A percentile compares a stretch with the other conserved stretches of the same genome.
Evolutionary conservation across 805 yeast genomes (phyloP).

Genomic region (Millerozyma acaciae): DNA sequence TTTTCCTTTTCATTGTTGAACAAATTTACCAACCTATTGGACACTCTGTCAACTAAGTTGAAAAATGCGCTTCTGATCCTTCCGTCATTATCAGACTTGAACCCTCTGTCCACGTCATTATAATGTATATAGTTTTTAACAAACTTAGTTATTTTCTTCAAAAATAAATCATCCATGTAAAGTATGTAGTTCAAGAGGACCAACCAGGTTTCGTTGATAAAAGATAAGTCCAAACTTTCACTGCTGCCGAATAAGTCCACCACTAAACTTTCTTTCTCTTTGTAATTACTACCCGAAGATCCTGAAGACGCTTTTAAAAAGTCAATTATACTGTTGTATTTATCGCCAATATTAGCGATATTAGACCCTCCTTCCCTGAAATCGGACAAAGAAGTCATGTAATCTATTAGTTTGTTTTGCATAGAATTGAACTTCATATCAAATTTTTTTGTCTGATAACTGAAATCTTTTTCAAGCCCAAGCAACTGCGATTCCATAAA

Average conservation of each 20-base stretch:
- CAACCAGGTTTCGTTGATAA: constrained; percentile 42
- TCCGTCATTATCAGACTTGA: constrained; percentile 28
- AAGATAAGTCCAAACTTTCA: constrained; percentile 39
- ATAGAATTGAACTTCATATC: constrained; percentile 31
- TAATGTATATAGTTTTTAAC: constrained; percentile 37
- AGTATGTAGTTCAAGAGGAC: constrained; percentile 33
- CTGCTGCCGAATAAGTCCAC: constrained; percentile 32
- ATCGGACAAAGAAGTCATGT: constrained; percentile 28
- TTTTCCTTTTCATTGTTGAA: constrained; percentile 23
- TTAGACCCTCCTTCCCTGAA: constrained; percentile 33
- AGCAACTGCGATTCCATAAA: constrained; percentile 32
- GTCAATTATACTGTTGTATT: constrained; percentile 34
- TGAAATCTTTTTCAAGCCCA: constrained; percentile 28
- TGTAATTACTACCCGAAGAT: constrained; percentile 15
- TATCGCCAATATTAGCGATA: constrained; percentile 35
- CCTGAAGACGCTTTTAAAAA: constrained; percentile 28
- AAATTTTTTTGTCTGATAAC: constrained; percentile 33
- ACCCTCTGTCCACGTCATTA: constrained; percentile 15
- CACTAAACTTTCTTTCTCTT: constrained; percentile 25
- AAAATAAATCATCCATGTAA: constrained; percentile 29
- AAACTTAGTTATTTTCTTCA: constrained; percentile 28
- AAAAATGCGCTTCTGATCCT: constrained; percentile 24
- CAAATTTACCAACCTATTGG: constrained; percentile 22
- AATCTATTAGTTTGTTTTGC: constrained; percentile 36
- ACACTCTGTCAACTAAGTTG: constrained; percentile 21